phyloP scores from a whole-genome alignment of 2,329 filamentous ascomycete genomes.

The Aspergillus clavatus region DNA sequence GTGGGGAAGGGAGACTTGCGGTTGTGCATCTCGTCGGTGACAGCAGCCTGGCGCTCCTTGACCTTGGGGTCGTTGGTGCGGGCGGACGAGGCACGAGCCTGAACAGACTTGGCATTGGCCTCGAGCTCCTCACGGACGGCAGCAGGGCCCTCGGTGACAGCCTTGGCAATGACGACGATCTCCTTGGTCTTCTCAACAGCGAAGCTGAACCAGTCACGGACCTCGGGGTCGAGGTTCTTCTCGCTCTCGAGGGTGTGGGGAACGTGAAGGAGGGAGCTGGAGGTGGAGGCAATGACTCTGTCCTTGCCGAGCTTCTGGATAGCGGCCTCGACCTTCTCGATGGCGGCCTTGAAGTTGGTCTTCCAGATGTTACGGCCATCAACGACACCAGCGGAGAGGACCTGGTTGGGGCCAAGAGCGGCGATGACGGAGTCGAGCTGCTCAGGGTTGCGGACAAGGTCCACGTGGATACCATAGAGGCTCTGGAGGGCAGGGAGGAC shows the following conservation, averaged over 20 bases:
- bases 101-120: constrained; percentile 91
- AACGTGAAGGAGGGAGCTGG: constrained; percentile 95
- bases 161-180: constrained; percentile 91
- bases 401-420: constrained; percentile 80
- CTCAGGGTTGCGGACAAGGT: constrained; percentile 97
- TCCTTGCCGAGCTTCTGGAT: constrained; percentile 97
- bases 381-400: constrained; percentile 92
- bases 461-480: constrained; percentile 83
- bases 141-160: constrained; percentile 86
- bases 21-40: constrained; percentile 80
- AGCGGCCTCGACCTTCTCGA: constrained; percentile 82
- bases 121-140: constrained; percentile 83
- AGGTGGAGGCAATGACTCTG: constrained; percentile 92
- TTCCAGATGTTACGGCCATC: constrained; percentile 99
- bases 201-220: constrained; percentile 98
- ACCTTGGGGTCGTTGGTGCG: constrained; percentile 96
- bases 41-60: constrained; percentile 90
- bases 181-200: constrained; percentile 90
- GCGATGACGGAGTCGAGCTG: constrained; percentile 82
- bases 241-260: constrained; percentile 96
- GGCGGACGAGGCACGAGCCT: constrained; percentile 84
- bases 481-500: constrained; percentile 67
- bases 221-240: constrained; percentile 94
- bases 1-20: constrained; percentile 83
- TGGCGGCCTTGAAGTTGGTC: constrained; percentile 96